A percentile compares a stretch with the other conserved stretches of the same genome.
phyloP scores from a whole-genome alignment of 345 rosid species.

The Carallia pectinifolia region DNA sequence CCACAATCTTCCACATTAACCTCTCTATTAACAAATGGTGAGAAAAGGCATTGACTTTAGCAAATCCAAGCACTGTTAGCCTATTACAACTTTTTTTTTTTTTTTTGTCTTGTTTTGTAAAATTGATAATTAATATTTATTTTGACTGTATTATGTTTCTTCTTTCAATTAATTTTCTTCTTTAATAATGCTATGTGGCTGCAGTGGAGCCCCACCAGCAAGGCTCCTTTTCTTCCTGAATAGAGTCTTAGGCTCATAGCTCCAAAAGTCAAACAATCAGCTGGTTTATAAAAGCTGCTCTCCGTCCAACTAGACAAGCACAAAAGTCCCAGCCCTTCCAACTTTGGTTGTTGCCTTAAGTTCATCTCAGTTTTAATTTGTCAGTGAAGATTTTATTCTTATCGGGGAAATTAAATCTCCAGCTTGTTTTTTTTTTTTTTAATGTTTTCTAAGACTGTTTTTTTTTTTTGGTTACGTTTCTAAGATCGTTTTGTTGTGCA shows the following conservation, averaged over 20 bases:
- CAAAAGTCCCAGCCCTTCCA: constrained; percentile 3
- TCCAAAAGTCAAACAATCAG: constrained; percentile 44
- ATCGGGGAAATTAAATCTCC: no score
- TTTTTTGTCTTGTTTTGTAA: not conserved
- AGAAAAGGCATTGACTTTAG: constrained; percentile 69
- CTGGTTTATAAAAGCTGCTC: constrained; percentile 45
- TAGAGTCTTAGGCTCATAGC: not conserved
- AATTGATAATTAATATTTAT: not conserved
- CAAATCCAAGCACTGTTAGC: constrained; percentile 17
- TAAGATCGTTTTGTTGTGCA: no score
- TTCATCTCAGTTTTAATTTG: no score
- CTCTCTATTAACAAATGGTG: constrained; percentile 38
- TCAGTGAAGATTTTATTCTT: no score
- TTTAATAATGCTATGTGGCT: not conserved
- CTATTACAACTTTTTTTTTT: not conserved
- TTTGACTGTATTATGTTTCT: not conserved
- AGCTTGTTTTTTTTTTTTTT: no score
- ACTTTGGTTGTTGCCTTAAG: no score
- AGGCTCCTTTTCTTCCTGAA: not conserved
- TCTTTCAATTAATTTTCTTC: not conserved
- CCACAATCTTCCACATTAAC: constrained; percentile 21
- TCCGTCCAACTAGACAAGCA: constrained; percentile 30
- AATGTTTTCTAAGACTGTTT: no score
- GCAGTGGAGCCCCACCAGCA: constrained; percentile 21
- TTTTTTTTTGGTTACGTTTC: no score